These are phyloP conservation scores for Serpula lacrymans DNA, from an alignment of 768 basidiomycete species.

Conservation along the genomic window DNA sequence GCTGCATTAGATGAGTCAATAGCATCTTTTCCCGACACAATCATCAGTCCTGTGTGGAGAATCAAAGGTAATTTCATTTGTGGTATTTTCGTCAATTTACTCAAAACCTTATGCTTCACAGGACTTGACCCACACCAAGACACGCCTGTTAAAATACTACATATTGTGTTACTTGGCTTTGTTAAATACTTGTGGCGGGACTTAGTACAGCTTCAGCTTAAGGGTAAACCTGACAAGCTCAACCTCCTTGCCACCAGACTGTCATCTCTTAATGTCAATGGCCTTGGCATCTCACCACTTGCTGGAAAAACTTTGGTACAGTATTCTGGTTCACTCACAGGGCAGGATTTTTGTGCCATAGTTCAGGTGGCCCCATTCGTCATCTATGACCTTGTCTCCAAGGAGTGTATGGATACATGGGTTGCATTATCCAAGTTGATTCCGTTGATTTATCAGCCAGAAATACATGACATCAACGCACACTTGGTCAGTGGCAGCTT, in stretches of 20 bases:
- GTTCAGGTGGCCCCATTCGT: constrained; percentile 36
- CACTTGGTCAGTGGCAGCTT: constrained; percentile 28
- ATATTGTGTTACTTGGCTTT: constrained; percentile 41
- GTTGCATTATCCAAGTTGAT: constrained; percentile 28
- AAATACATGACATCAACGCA: constrained; percentile 28
- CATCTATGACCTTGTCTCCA: constrained; percentile 32
- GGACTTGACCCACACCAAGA: constrained; percentile 41
- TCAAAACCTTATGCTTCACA: constrained; percentile 9
- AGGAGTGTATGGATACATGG: constrained; percentile 28
- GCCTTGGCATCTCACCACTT: constrained; percentile 29
- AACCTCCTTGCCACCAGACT: constrained; percentile 23
- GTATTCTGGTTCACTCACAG: constrained; percentile 36
- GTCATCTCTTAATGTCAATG: constrained; percentile 26
- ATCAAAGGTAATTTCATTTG: constrained; percentile 15
- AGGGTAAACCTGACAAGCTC: constrained; percentile 3
- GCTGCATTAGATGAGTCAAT: constrained; percentile 6
- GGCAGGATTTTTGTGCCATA: constrained; percentile 22
- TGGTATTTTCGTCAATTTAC: neutral
- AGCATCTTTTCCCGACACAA: constrained; percentile 18
- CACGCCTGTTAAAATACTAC: constrained; percentile 43
- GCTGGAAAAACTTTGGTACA: constrained; percentile 31
- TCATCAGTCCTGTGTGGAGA: constrained; percentile 33
- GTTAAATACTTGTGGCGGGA: constrained; percentile 50
- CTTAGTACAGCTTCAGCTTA: constrained; percentile 23
- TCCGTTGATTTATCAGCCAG: constrained; percentile 38